phyloP scores from a whole-genome alignment of 2,329 filamentous ascomycete species.

The Penicillium digitatum region DNA sequence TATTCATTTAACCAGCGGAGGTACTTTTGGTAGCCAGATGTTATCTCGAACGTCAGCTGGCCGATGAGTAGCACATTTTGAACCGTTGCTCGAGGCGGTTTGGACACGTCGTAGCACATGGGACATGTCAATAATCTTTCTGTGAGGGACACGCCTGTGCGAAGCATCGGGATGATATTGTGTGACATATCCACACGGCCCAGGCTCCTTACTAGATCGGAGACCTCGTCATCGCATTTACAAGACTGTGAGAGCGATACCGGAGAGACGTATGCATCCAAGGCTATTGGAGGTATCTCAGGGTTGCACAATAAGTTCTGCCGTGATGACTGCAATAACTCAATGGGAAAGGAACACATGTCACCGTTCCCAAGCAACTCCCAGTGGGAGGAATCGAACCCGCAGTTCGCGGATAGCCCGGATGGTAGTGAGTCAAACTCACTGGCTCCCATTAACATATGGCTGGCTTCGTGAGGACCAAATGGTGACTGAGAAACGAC shows the following conservation, averaged over 20 bases:
- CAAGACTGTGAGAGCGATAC: constrained; percentile 18
- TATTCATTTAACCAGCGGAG: constrained; percentile 25
- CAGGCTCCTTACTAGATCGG: constrained; percentile 17
- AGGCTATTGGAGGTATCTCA: neutral
- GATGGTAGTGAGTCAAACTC: constrained; percentile 17
- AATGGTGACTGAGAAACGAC: neutral
- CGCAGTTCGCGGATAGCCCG: constrained; percentile 18
- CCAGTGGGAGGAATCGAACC: constrained; percentile 17
- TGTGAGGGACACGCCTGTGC: constrained; percentile 12
- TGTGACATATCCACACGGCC: constrained; percentile 18
- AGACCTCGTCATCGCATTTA: constrained; percentile 24
- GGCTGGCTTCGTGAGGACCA: neutral
- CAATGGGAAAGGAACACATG: constrained; percentile 16
- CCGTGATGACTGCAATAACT: constrained; percentile 8
- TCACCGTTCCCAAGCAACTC: constrained; percentile 17
- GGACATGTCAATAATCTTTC: constrained; percentile 24
- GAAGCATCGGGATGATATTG: constrained; percentile 19
- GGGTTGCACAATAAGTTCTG: neutral
- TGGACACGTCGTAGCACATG: constrained; percentile 29
- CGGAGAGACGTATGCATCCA: constrained; percentile 14
- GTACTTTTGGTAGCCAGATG: constrained; percentile 25
- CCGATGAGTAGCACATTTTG: constrained; percentile 32
- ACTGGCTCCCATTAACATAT: constrained; percentile 9
- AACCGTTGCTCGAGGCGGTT: constrained; percentile 26
- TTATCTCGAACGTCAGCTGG: constrained; percentile 26